These are phyloP conservation scores for Linnemannia hyalina DNA, from an alignment of 192 early-diverging fungal genomes.

Conservation along the genomic window DNA sequence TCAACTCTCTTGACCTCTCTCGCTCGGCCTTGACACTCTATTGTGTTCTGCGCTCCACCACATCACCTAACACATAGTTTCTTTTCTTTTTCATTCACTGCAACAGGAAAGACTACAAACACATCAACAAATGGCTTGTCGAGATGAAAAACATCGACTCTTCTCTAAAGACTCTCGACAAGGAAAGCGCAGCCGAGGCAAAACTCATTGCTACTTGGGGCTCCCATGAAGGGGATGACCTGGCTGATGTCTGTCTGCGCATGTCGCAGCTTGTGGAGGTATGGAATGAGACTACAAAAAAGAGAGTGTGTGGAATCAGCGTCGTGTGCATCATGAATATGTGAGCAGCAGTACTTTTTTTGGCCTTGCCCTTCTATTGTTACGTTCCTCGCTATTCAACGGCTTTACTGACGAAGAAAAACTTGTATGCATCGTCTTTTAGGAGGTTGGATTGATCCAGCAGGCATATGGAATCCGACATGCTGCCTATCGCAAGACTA, in stretches of 20 bases:
- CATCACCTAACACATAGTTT: not conserved
- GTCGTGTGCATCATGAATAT: not conserved
- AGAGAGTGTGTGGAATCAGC: not conserved
- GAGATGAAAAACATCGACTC: conserved; percentile 56
- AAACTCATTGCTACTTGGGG: conserved; percentile 53
- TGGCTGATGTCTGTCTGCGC: conserved; percentile 47
- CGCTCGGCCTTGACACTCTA: not conserved
- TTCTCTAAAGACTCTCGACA: conserved; percentile 48
- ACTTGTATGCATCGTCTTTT: not conserved
- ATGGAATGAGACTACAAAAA: not conserved
- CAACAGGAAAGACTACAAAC: conserved; percentile 49
- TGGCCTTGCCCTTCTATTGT: not conserved
- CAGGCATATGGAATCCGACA: conserved; percentile 43
- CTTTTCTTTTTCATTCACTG: not conserved
- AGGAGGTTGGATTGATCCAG: conserved; percentile 51
- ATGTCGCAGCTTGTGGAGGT: conserved; percentile 57
- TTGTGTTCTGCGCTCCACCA: not conserved
- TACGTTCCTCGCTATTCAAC: not conserved
- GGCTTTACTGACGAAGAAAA: not conserved
- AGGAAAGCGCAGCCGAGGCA: conserved; percentile 48
- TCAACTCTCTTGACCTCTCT: not conserved
- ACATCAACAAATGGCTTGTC: conserved; percentile 52
- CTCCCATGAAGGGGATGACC: conserved; percentile 40
- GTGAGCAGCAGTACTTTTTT: too few species aligned
- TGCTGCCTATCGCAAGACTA: conserved; percentile 44